Evolutionary conservation across 768 basidiomycete species (phyloP).

Genomic region (Pleurotus pulmonarius): DNA sequence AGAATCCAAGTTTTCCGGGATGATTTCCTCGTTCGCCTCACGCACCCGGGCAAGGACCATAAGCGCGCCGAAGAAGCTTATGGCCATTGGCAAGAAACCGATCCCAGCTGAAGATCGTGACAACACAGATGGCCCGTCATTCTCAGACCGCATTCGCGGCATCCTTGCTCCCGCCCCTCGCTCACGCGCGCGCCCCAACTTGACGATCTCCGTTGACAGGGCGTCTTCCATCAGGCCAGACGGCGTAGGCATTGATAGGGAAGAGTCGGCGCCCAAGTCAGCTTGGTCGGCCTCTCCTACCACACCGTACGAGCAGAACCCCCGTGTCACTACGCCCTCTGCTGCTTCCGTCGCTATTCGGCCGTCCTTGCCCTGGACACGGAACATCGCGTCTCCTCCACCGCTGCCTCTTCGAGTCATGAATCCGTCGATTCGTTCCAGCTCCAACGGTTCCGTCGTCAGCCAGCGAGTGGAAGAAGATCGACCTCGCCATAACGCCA

Average conservation of each 20-base stretch:
- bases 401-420: conserved; percentile 22
- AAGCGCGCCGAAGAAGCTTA: conserved; percentile 35
- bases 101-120: conserved; percentile 27
- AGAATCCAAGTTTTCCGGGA: conserved; percentile 7
- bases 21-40: conserved; percentile 18
- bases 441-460: neutral
- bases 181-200: conserved; percentile 23
- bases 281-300: conserved; percentile 19
- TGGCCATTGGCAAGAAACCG: conserved; percentile 41
- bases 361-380: conserved; percentile 27
- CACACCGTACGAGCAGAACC: conserved; percentile 29
- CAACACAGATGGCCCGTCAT: conserved; percentile 6
- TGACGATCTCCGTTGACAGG: conserved; percentile 42
- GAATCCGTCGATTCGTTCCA: conserved; percentile 1
- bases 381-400: conserved; percentile 18
- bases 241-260: conserved; percentile 18
- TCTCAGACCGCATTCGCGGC: conserved; percentile 7
- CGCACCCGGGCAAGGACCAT: conserved; percentile 17
- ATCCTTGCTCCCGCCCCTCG: conserved; percentile 17
- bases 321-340: conserved; percentile 27
- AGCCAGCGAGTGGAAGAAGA: neutral
- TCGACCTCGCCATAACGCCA: conserved; percentile 4
- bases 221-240: conserved; percentile 24
- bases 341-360: conserved; percentile 13
- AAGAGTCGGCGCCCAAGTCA: conserved; percentile 23